Conservation (phyloP, 176 grass and related monocot species). For the Miscanthus lutarioriparius region DNA sequence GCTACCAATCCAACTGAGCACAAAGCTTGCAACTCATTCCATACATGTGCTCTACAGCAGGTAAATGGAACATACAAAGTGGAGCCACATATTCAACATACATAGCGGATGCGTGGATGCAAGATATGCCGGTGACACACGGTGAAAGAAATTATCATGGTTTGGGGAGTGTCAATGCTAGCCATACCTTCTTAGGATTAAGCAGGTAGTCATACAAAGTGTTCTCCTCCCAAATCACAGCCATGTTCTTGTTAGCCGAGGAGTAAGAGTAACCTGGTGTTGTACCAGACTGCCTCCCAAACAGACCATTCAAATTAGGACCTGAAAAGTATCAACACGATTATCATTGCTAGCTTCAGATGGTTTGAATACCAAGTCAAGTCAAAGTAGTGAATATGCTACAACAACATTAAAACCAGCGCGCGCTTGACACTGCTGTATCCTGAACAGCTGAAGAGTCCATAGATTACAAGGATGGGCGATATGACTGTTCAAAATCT, state of each 20-base stretch:
- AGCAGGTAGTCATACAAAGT: conserved; percentile 85
- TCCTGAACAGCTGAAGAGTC: not conserved
- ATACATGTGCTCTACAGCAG: not conserved
- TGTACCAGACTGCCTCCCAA: conserved; percentile 94
- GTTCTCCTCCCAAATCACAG: conserved; percentile 81
- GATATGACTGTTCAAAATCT: not conserved
- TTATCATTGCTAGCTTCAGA: not conserved
- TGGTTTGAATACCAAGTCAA: not conserved
- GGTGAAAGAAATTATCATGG: not conserved
- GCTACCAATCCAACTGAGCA: not conserved
- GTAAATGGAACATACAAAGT: not conserved
- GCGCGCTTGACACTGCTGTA: not conserved
- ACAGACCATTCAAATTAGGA: conserved; percentile 87
- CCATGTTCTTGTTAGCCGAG: conserved; percentile 84
- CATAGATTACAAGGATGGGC: too few species aligned
- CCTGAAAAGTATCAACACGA: conserved; percentile 36
- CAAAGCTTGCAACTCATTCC: not conserved
- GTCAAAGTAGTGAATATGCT: not conserved
- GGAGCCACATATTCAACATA: not conserved
- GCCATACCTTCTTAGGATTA: conserved; percentile 81
- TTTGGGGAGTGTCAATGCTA: not conserved
- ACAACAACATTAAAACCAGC: not conserved
- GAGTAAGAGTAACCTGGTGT: conserved; percentile 87
- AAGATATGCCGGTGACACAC: not conserved
- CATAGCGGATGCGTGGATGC: not conserved